Base-by-base conservation (phyloP, 306 rosid genomes). In the Datisca glomerata region DNA sequence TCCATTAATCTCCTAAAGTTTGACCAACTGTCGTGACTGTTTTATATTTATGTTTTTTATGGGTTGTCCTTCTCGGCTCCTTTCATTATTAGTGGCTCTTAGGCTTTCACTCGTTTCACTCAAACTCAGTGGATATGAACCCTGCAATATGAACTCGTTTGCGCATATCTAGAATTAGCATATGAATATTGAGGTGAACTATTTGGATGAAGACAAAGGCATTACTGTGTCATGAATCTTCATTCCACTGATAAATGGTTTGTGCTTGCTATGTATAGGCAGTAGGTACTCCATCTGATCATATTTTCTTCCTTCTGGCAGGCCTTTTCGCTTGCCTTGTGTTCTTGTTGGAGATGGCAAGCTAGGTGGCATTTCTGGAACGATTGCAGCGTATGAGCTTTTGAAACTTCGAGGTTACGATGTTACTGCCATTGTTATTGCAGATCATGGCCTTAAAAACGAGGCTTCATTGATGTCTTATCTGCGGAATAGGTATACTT, bases 331-430 rank as follows among this genome's bases (percentile, higher is more conserved):
- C 49, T 59, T 89, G 40, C 97, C 97, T 33, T 81, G 79, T 18
- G 52, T 89, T 74, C 93, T 83, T 41, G 91, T 83, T 32, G 95
- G 97, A 19, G 97, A 89, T 72, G 95, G 97, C 36, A 68, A 55
- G 61, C 56, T 89, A 9, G 95, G 97, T 43, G 97, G 95, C 45
- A 79, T 89, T 57, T 89, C 97, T 45, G 93, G 81, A 56, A 83
- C 97, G 43, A 77, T 89, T 61, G 79, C 95, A 52, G 95, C 95
- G 43, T 89, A 80, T 38, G 97, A 89, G 67, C 76, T 67, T 55
- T 74, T 89, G 76, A 80, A 53, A 12, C 76, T 89, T 53, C 74
- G 93, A 33, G 97, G 97, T 43, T 83, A 80, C 47, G 95, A 89
- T 53, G 70, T 83, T 58, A 75, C 63, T 25, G 93, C 95, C 45